Evolutionary conservation across 2,329 filamentous ascomycete species (phyloP).

Genomic region (Fusarium tjaetaba): DNA sequence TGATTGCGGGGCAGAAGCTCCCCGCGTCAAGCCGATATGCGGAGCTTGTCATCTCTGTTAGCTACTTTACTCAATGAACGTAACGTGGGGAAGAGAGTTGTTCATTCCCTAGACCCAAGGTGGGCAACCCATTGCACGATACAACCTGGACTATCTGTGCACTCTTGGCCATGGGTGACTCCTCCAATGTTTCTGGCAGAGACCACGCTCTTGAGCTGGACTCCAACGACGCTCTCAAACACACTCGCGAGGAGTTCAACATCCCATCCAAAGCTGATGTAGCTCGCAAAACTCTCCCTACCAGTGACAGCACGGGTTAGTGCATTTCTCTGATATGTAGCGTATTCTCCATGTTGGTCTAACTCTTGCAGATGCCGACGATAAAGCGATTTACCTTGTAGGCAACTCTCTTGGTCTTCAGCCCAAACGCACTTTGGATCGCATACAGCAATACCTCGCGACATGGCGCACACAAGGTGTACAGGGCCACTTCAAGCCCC

Average conservation of each 20-base stretch:
- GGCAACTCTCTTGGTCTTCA: slow-evolving; percentile 88
- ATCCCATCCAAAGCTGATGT: slow-evolving; percentile 65
- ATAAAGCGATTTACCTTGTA: slow-evolving; percentile 74
- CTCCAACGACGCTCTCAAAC: slow-evolving; percentile 61
- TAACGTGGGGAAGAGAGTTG: slow-evolving; percentile 11
- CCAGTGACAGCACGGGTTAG: slow-evolving; percentile 8
- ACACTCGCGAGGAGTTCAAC: slow-evolving; percentile 73
- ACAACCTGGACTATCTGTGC: not conserved
- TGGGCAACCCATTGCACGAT: slow-evolving; percentile 4
- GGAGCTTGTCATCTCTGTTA: slow-evolving; percentile 15
- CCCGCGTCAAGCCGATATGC: slow-evolving; percentile 31
- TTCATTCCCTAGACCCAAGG: not conserved
- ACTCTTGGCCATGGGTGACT: slow-evolving; percentile 29
- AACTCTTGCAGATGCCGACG: slow-evolving; percentile 10
- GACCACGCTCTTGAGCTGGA: slow-evolving; percentile 56
- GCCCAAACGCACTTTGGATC: slow-evolving; percentile 67
- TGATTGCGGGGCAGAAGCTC: slow-evolving; percentile 31
- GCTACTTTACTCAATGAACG: not conserved
- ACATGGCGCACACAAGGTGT: slow-evolving; percentile 86
- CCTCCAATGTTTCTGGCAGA: slow-evolving; percentile 12
- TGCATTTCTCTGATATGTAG: not conserved
- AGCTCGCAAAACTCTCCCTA: slow-evolving; percentile 41
- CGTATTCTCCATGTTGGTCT: not conserved
- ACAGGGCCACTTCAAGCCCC: slow-evolving; percentile 78
- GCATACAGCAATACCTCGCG: slow-evolving; percentile 74